Percentiles rank a stretch among this genome's conserved stretches.
Evolutionary conservation across 1,284 basidiomycete genomes (phyloP).

Genomic region (Exsudoporus floridanus): DNA sequence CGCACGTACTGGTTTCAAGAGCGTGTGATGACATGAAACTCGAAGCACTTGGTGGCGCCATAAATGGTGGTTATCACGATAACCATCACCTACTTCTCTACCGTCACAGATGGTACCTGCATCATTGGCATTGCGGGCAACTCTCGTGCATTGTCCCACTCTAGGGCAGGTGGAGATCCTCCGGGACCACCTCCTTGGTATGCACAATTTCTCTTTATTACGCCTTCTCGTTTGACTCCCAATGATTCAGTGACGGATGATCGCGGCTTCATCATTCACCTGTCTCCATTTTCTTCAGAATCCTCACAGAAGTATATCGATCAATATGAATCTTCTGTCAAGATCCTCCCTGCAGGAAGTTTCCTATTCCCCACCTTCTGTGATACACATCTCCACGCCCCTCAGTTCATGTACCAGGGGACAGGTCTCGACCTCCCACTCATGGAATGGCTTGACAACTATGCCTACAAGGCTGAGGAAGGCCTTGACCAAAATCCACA

Average conservation of each 20-base stretch:
- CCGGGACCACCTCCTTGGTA: constrained; percentile 58
- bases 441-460: constrained; percentile 79
- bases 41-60: no score
- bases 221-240: constrained; percentile 4
- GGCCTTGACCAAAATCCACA: constrained; percentile 59
- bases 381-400: constrained; percentile 82
- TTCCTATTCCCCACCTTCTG: constrained; percentile 78
- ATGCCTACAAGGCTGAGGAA: constrained; percentile 79
- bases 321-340: constrained; percentile 23
- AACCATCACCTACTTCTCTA: neutral
- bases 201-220: neutral
- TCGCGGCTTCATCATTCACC: constrained; percentile 54
- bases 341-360: constrained; percentile 48
- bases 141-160: constrained; percentile 56
- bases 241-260: constrained; percentile 46
- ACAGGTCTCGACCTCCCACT: constrained; percentile 80
- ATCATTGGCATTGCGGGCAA: constrained; percentile 42
- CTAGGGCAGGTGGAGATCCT: constrained; percentile 55
- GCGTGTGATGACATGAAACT: no score
- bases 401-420: constrained; percentile 84
- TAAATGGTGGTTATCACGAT: neutral
- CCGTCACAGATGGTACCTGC: constrained; percentile 9
- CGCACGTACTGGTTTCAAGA: no score
- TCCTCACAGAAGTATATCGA: constrained; percentile 37
- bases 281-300: constrained; percentile 41